phyloP scores from a whole-genome alignment of 768 basidiomycete genomes.

The Mycena rosella region DNA sequence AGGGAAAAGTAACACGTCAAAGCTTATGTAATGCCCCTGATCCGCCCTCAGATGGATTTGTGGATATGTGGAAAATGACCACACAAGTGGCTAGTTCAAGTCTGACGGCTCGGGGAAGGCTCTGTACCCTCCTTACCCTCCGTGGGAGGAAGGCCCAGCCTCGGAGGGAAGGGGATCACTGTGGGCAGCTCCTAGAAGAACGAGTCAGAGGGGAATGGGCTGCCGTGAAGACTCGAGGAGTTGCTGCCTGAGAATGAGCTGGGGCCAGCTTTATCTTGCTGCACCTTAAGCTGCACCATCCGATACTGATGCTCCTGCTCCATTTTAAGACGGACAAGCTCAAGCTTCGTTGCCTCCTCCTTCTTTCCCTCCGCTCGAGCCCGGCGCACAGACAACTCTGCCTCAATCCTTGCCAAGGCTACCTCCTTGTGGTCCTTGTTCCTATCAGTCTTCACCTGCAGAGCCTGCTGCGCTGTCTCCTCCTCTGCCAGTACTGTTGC shows the following conservation, averaged over 20 bases:
- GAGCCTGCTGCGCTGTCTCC: slow-evolving; percentile 4
- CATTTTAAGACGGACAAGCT: slow-evolving; percentile 43
- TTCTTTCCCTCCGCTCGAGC: not conserved
- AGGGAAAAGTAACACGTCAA: no score
- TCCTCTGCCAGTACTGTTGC: slow-evolving; percentile 16
- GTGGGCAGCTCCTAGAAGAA: not conserved
- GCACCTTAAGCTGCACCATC: slow-evolving; percentile 8
- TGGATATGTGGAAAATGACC: no score
- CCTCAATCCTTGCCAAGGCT: not conserved
- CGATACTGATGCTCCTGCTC: slow-evolving; percentile 42
- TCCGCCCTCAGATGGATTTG: no score
- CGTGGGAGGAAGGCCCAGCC: not conserved
- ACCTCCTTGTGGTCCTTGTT: not conserved
- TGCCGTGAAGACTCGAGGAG: not conserved
- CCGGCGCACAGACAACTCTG: not conserved
- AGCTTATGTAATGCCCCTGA: no score
- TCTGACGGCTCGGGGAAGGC: not conserved
- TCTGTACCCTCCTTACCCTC: not conserved
- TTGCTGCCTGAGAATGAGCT: not conserved
- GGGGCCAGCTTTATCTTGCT: not conserved
- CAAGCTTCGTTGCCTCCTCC: slow-evolving; percentile 4
- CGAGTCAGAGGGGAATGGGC: not conserved
- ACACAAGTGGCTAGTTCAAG: not conserved
- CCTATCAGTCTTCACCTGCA: slow-evolving; percentile 10
- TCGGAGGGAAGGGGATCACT: no score